Conservation (phyloP, 1,139 yeast species). For the Ogataea hybrid region DNA sequence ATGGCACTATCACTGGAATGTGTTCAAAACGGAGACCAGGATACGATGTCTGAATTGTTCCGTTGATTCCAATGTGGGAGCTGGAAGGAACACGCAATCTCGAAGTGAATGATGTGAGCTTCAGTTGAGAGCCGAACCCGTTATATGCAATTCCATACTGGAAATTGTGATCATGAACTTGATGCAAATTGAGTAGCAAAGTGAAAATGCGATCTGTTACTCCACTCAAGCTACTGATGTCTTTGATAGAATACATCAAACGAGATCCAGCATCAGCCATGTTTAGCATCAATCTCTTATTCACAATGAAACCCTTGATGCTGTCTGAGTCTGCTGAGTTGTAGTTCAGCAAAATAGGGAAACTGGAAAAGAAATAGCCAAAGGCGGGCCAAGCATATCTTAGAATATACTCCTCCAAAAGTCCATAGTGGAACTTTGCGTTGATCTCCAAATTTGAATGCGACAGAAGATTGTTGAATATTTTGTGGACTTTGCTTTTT, state of each 20-base stretch:
- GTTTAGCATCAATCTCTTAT: constrained; percentile 84
- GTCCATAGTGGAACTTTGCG: constrained; percentile 56
- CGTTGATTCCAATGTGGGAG: constrained; percentile 41
- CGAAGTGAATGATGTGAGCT: constrained; percentile 30
- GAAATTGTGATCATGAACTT: constrained; percentile 72
- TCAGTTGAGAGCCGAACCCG: constrained; percentile 40
- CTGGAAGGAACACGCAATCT: constrained; percentile 21
- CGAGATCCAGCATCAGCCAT: constrained; percentile 97
- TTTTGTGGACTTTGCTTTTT: constrained; percentile 58
- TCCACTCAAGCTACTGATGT: constrained; percentile 87
- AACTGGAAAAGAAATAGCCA: constrained; percentile 86
- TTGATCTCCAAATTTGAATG: constrained; percentile 51
- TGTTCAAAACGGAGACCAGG: constrained; percentile 81
- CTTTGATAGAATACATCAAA: constrained; percentile 92
- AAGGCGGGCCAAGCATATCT: constrained; percentile 95
- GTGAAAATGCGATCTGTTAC: constrained; percentile 85
- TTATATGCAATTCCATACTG: constrained; percentile 49
- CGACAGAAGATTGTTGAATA: constrained; percentile 52
- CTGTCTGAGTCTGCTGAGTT: constrained; percentile 43
- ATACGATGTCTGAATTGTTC: constrained; percentile 78
- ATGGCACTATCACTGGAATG: constrained; percentile 80
- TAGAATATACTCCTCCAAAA: constrained; percentile 81
- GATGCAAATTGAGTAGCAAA: constrained; percentile 71
- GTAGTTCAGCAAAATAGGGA: constrained; percentile 64
- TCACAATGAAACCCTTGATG: constrained; percentile 88